Evolutionary conservation across 2,329 filamentous ascomycete genomes (phyloP), one percentile per base, ranked within the genome.

Genomic region (Colletotrichum sansevieriae): DNA sequence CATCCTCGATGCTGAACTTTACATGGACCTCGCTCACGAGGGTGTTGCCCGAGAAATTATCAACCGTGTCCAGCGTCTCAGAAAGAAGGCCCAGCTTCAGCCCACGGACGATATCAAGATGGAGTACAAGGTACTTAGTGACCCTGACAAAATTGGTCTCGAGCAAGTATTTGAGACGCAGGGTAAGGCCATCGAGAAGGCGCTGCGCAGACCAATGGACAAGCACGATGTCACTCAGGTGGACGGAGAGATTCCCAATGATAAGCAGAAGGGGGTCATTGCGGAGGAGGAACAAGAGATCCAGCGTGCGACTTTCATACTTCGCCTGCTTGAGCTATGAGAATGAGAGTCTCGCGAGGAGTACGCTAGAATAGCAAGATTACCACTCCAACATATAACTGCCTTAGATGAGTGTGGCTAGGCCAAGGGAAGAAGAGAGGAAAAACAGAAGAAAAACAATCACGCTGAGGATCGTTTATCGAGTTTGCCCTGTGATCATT

Each of bases 71-170:
- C 96, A 99, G 82, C 89, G 93, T 73, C 85, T 98, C 71, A 90
- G 96, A 72, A 99, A 99, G 88, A 96, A 96, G 84, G 95, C 95
- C 8, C 94, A 94, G 0, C 85, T 99, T 60, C 89, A 95, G 71
- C 90, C 94, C 1, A 98, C 95, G 0, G 96, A 99, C 76, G 96
- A 98, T 76, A 91, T 99, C 71, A 93, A 92, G 82, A 97, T 99
- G 92, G 92, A 97, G 79, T 98, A 97, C 82, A 86, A 86, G 66
- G 89, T 98, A 5, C 82, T 97, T 56, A 86, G 88, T 8, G 94
- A 97, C 76, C 92, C 93, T 0, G 92, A 96, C 2, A 86, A 88
- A 51, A 86, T 95, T 68, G 93, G 93, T 5, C 79, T 97, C 25
- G 88, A 87, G 22, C 79, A 84, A 51, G 83, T 87, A 39, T 93